Percentiles rank a stretch among this genome's conserved stretches.
phyloP scores from a whole-genome alignment of 495 filamentous ascomycete species.

The Penicillium steckii region DNA sequence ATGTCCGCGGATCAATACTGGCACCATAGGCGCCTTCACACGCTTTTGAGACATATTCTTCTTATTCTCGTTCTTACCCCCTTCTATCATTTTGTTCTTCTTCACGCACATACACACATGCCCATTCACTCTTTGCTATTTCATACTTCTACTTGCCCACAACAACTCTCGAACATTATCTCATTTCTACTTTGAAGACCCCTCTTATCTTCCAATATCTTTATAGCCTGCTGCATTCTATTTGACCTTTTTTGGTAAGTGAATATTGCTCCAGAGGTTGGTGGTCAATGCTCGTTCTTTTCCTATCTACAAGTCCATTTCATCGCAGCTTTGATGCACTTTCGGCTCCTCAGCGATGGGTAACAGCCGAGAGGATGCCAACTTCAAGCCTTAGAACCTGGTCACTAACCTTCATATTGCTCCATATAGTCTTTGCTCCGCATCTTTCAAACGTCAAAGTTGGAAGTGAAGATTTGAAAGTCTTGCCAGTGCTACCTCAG shows the following conservation, averaged over 20 bases:
- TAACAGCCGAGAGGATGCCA: background rate
- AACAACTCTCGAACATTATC: background rate
- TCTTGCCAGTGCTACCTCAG: slow-evolving; percentile 22
- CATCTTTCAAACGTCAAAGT: slow-evolving; percentile 13
- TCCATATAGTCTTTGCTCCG: slow-evolving; percentile 16
- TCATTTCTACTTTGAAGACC: background rate
- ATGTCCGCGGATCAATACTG: background rate
- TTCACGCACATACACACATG: background rate
- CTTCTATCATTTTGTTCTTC: background rate
- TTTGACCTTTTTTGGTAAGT: background rate
- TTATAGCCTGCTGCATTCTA: no score
- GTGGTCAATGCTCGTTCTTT: background rate
- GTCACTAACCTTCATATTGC: slow-evolving; percentile 16
- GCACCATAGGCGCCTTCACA: slow-evolving; percentile 1
- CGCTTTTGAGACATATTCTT: slow-evolving; percentile 13
- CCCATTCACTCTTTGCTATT: background rate
- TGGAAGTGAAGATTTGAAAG: slow-evolving; percentile 13
- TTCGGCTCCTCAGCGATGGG: slow-evolving; percentile 1
- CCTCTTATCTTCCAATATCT: no score
- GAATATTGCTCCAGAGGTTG: background rate
- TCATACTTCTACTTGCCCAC: background rate
- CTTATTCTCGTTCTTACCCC: slow-evolving; percentile 11
- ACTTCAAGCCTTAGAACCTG: background rate
- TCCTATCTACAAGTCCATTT: background rate
- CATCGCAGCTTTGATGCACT: background rate